These are phyloP conservation scores for Chrysanthemum makinoi DNA, from an alignment of 129 eudicot genomes.

Conservation along the genomic window DNA sequence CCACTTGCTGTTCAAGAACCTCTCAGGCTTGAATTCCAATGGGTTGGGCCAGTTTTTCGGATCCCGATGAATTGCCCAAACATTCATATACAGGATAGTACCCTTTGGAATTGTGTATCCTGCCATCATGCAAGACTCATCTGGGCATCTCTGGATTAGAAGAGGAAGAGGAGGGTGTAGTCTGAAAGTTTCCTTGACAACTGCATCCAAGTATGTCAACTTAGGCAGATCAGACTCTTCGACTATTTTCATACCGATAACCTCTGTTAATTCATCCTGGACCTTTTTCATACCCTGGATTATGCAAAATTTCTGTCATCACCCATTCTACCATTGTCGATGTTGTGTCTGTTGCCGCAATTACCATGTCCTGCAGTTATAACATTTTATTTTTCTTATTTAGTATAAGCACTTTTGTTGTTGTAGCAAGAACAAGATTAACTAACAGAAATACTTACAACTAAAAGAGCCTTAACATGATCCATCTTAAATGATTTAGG, in stretches of 20 bases:
- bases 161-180: slow-evolving; percentile 41
- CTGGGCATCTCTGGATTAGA: slow-evolving; percentile 32
- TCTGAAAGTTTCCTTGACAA: slow-evolving; percentile 38
- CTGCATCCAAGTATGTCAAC: slow-evolving; percentile 42
- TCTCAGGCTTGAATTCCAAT: slow-evolving; percentile 36
- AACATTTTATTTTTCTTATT: neutral
- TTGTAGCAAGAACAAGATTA: neutral
- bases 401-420: too few species aligned
- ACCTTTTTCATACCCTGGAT: slow-evolving; percentile 13
- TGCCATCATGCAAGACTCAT: slow-evolving; percentile 21
- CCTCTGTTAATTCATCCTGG: slow-evolving; percentile 29
- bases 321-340: slow-evolving; percentile 33
- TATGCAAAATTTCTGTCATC: slow-evolving; percentile 43
- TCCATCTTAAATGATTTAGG: neutral
- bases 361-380: slow-evolving; percentile 30
- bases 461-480: slow-evolving; percentile 32
- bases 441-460: slow-evolving; percentile 17
- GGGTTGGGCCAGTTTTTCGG: slow-evolving; percentile 36
- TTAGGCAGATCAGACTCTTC: slow-evolving; percentile 32
- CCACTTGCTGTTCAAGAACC: slow-evolving; percentile 19
- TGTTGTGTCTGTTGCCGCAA: slow-evolving; percentile 40
- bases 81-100: slow-evolving; percentile 25
- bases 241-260: slow-evolving; percentile 32
- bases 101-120: slow-evolving; percentile 54
- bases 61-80: slow-evolving; percentile 39